These are phyloP conservation scores for Polytrichum commune DNA, from an alignment of 225 moss, liverwort and hornwort species.

Conservation along the genomic window DNA sequence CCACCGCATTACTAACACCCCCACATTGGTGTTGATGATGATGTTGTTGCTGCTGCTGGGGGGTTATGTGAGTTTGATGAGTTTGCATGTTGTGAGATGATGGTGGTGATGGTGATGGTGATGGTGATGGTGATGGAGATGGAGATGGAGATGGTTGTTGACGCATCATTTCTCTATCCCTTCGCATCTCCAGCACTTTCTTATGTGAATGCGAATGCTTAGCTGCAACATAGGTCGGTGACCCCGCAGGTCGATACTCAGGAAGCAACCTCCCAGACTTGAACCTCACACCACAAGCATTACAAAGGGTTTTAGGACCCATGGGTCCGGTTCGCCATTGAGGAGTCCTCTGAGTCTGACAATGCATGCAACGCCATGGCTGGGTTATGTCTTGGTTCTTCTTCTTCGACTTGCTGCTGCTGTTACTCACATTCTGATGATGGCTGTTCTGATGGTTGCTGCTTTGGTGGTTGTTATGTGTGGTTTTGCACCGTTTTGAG, in stretches of 20 bases:
- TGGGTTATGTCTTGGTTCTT: constrained; percentile 38
- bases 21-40: neutral
- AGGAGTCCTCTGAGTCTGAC: constrained; percentile 57
- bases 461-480: constrained; percentile 21
- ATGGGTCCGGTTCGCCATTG: constrained; percentile 68
- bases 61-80: neutral
- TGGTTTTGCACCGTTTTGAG: constrained; percentile 45
- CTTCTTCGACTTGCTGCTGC: constrained; percentile 24
- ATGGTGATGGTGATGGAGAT: neutral
- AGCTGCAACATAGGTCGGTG: constrained; percentile 51
- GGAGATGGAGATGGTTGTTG: neutral
- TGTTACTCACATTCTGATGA: constrained; percentile 13
- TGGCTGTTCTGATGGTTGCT: constrained; percentile 26
- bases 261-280: constrained; percentile 65
- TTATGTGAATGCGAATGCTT: constrained; percentile 74
- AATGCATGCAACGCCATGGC: constrained; percentile 67
- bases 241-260: constrained; percentile 67
- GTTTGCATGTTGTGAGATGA: constrained; percentile 9
- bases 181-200: constrained; percentile 65
- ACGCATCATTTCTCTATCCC: constrained; percentile 30
- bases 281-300: constrained; percentile 69
- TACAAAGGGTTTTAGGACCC: constrained; percentile 68
- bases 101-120: constrained; percentile 19
- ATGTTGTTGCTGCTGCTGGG: neutral
- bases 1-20: neutral